A percentile compares a stretch with the other conserved stretches of the same genome.
Conservation (phyloP, 2,329 filamentous ascomycete species). For the Tolypocladium nubicola region DNA sequence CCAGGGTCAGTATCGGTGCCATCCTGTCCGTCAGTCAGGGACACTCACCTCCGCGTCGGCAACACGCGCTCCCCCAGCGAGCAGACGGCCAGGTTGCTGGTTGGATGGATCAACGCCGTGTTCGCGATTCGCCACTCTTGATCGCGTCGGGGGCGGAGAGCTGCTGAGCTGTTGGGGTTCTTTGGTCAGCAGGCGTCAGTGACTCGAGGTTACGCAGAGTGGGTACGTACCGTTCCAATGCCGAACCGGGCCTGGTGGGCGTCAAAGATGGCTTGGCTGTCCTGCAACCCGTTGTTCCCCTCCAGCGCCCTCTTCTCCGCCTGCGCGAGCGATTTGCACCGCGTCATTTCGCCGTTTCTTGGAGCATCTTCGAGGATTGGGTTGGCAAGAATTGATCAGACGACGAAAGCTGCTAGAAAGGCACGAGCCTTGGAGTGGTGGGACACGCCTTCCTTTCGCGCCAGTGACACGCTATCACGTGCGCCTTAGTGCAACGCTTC, state of each 20-base stretch:
- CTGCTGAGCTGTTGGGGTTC: slow-evolving; percentile 3
- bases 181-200: neutral
- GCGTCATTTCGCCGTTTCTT: slow-evolving; percentile 15
- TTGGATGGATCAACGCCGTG: neutral
- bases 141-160: neutral
- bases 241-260: slow-evolving; percentile 27
- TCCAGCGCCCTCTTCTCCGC: slow-evolving; percentile 16
- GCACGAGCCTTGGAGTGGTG: neutral
- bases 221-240: slow-evolving; percentile 25
- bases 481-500: neutral
- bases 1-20: neutral
- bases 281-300: slow-evolving; percentile 28
- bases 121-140: neutral
- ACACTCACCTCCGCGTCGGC: neutral
- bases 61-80: neutral
- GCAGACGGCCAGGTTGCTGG: neutral
- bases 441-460: slow-evolving; percentile 5
- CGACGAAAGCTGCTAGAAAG: neutral
- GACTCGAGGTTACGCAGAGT: neutral
- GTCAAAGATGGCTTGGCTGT: slow-evolving; percentile 31
- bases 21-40: neutral
- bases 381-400: neutral
- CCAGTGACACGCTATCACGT: slow-evolving; percentile 19
- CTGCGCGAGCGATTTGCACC: slow-evolving; percentile 13
- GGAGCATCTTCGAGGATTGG: slow-evolving; percentile 8